phyloP scores from a whole-genome alignment of 441 rosid species.

The Euphorbia celastroides region DNA sequence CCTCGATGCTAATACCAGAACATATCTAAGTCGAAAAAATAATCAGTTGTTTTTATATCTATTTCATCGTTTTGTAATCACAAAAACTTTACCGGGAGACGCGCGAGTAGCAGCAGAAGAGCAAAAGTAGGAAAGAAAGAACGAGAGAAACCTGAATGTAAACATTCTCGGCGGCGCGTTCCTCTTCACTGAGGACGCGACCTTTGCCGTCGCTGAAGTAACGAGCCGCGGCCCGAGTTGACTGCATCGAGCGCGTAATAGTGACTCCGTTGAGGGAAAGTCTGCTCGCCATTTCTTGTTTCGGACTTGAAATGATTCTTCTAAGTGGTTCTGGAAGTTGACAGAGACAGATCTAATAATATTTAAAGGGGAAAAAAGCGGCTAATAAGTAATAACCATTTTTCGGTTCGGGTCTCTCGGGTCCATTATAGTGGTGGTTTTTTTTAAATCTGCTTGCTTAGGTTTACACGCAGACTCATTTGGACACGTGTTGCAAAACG shows the following conservation, averaged over 20 bases:
- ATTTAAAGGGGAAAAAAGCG: not conserved
- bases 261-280: conserved; percentile 35
- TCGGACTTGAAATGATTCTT: not conserved
- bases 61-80: not conserved
- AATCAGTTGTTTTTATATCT: not conserved
- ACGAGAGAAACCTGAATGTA: conserved; percentile 54
- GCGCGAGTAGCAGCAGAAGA: not conserved
- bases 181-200: conserved; percentile 75
- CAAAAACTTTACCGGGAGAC: not conserved
- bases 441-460: no score
- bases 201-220: conserved; percentile 58
- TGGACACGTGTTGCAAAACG: no score
- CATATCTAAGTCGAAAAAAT: not conserved
- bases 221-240: conserved; percentile 37
- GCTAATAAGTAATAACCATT: not conserved
- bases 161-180: conserved; percentile 68
- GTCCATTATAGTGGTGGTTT: not conserved
- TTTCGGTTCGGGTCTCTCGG: not conserved
- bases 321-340: not conserved
- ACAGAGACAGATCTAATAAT: not conserved
- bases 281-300: conserved; percentile 40
- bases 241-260: conserved; percentile 32
- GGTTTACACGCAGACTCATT: no score
- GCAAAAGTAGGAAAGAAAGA: not conserved
- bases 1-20: not conserved